phyloP scores from a whole-genome alignment of 75 land plant genomes.

The Picea glauca region DNA sequence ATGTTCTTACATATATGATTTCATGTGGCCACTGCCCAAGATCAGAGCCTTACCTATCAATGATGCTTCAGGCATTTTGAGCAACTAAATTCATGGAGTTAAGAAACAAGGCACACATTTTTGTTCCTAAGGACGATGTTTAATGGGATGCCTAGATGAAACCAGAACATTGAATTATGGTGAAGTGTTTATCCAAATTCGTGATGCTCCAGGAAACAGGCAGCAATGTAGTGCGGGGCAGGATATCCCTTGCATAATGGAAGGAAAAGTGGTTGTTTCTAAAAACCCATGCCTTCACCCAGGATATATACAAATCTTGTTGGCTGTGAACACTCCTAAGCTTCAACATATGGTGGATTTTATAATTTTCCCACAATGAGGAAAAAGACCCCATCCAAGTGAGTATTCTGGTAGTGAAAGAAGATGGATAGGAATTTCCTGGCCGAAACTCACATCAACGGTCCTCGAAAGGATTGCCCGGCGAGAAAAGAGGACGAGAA shows the following conservation, averaged over 20 bases:
- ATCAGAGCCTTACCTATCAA: slow-evolving; percentile 30
- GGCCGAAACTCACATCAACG: no score
- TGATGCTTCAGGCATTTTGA: slow-evolving; percentile 30
- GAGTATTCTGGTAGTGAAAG: no score
- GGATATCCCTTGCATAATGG: slow-evolving; percentile 10
- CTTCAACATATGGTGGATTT: slow-evolving; percentile 43
- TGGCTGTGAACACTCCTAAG: slow-evolving; percentile 15
- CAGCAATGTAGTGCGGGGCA: neutral
- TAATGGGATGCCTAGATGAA: slow-evolving; percentile 54
- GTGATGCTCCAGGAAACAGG: neutral
- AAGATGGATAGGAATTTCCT: no score
- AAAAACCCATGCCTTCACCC: slow-evolving; percentile 48
- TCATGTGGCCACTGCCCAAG: slow-evolving; percentile 17
- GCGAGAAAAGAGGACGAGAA: no score
- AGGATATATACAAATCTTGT: slow-evolving; percentile 36
- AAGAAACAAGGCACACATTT: slow-evolving; percentile 23
- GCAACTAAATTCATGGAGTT: slow-evolving; percentile 22
- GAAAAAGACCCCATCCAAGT: no score
- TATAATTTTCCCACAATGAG: slow-evolving; percentile 61
- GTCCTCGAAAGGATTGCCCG: no score
- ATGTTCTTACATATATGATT: slow-evolving; percentile 60
- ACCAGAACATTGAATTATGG: slow-evolving; percentile 30
- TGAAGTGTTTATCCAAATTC: slow-evolving; percentile 34
- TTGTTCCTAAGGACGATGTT: slow-evolving; percentile 31
- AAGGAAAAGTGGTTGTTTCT: slow-evolving; percentile 31